These are phyloP conservation scores for Pichia cactophila DNA, from an alignment of 1,139 yeast genomes.

Conservation along the genomic window DNA sequence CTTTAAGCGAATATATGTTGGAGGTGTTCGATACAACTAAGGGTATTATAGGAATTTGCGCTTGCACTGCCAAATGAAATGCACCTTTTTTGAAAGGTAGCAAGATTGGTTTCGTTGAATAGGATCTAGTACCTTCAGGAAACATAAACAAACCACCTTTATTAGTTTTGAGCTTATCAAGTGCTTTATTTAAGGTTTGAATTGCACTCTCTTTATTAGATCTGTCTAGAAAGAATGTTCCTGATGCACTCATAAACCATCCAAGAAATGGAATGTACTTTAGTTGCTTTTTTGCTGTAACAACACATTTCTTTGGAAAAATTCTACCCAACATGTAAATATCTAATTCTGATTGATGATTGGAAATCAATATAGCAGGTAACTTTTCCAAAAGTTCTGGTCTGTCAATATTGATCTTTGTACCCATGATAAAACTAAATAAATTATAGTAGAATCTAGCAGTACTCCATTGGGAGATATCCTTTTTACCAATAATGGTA, in stretches of 20 bases:
- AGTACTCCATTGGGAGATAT: slow-evolving; percentile 81
- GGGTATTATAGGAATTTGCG: slow-evolving; percentile 83
- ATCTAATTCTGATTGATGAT: slow-evolving; percentile 90
- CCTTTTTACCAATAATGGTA: slow-evolving; percentile 63
- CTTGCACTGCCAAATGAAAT: slow-evolving; percentile 92
- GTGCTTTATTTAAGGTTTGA: slow-evolving; percentile 62
- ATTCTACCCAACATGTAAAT: slow-evolving; percentile 69
- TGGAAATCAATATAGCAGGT: slow-evolving; percentile 81
- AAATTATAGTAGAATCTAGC: slow-evolving; percentile 72
- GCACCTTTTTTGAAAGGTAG: slow-evolving; percentile 96
- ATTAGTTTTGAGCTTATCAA: slow-evolving; percentile 47
- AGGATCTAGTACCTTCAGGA: slow-evolving; percentile 95
- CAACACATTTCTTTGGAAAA: slow-evolving; percentile 85
- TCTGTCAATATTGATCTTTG: slow-evolving; percentile 61
- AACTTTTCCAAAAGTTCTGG: slow-evolving; percentile 42
- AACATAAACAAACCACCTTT: slow-evolving; percentile 75
- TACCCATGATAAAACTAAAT: slow-evolving; percentile 56
- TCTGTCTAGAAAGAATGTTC: slow-evolving; percentile 87
- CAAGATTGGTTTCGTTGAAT: slow-evolving; percentile 55
- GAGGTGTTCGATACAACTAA: slow-evolving; percentile 82
- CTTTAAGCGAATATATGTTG: slow-evolving; percentile 54
- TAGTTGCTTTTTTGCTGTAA: slow-evolving; percentile 83
- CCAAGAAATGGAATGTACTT: slow-evolving; percentile 89
- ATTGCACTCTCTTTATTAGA: slow-evolving; percentile 71
- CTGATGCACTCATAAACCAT: slow-evolving; percentile 90